Evolutionary conservation across 805 yeast genomes (phyloP), one percentile per base, ranked within the genome.

Genomic region (Teunomyces cretensis): DNA sequence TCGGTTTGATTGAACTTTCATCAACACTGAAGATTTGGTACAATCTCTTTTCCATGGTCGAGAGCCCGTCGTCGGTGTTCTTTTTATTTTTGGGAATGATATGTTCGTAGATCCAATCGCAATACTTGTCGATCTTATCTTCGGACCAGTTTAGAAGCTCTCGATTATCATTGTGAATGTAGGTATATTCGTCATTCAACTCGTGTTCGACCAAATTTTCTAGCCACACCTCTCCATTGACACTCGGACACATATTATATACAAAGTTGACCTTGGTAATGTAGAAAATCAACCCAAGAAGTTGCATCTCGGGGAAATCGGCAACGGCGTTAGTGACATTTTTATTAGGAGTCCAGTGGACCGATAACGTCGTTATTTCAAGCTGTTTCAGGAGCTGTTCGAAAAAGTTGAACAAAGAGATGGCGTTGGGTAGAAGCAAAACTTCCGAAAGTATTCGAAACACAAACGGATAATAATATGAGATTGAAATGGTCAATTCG

Each of bases 131-230:
- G 2, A 74, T 67, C 44, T 76, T 67, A 2, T 56, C 54, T n/a
- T 74, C 73, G 33, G 70, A 64, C 84, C 88, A 80, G 11, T 61
- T 57, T 9, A 71, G 41, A 3, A 82, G 54, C 12, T 72, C 73
- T 5, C 45, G 44, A n/a, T 48, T 44, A 22, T 51, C 49, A 41
- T 47, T 36, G 36, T 48, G 45, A 13, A 38, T 36, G 37, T 30
- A 53, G 11, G 52, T 43, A 26, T 50, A 49, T 24, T 58, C 57
- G 22, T 54, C 48, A 24, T 52, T 51, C 42, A 54, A 26, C 38
- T 59, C 64, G 35, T 46, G 52, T 30, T 53, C 45, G 15, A 22
- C 47, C 26, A 48, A 44, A n/a, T 31, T 48, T 12, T 49, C 42
- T 8, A 57, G 32, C 67, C 67, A 67, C 16, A 27, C 41, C 2